A percentile compares a stretch with the other conserved stretches of the same genome.
Evolutionary conservation across 176 grass and related monocot species (phyloP).

Genomic region (Bromus sterilis): DNA sequence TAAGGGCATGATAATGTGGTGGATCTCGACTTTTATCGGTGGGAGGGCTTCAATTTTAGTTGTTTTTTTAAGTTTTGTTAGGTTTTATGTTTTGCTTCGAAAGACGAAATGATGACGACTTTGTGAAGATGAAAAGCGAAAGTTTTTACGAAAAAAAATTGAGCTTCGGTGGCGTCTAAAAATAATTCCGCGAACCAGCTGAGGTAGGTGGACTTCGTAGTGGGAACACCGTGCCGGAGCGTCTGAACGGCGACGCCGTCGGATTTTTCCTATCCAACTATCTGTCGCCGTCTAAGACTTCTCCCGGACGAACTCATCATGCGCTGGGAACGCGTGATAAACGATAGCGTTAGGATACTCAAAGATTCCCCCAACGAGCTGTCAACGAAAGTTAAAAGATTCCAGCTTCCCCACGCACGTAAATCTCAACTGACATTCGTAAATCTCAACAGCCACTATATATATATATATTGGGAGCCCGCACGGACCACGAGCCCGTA

Average conservation of each 20-base stretch:
- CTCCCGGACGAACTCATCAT: background rate
- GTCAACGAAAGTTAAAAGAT: constrained; percentile 1
- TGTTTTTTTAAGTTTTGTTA: no score
- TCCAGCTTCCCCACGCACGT: background rate
- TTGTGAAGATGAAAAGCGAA: no score
- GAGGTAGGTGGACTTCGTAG: background rate
- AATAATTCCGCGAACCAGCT: no score
- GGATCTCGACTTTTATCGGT: no score
- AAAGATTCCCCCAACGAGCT: background rate
- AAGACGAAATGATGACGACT: no score
- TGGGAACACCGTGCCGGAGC: background rate
- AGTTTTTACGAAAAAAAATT: no score
- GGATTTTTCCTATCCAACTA: background rate
- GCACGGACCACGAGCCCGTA: background rate
- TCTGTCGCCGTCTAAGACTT: background rate
- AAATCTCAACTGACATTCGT: background rate
- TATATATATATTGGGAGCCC: no score
- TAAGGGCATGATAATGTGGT: no score
- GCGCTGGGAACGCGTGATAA: no score
- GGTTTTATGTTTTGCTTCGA: no score
- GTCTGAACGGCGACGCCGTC: constrained; percentile 23
- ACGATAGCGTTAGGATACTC: background rate
- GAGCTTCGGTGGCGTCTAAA: no score
- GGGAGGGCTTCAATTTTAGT: no score
- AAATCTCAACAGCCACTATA: constrained; percentile 1